Conservation (phyloP, 306 rosid genomes). For the Cucurbita maxima region DNA sequence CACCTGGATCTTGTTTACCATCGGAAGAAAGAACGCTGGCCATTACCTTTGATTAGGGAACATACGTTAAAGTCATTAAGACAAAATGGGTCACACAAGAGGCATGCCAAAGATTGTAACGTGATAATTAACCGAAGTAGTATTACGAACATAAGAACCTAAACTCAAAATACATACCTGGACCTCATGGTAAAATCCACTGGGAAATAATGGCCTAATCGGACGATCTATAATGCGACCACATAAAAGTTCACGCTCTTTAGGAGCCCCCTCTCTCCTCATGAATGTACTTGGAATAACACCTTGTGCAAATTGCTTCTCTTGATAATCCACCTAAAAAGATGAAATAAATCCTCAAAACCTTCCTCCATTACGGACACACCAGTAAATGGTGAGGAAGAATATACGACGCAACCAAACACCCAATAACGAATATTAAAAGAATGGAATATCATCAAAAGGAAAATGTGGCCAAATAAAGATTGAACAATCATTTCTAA, state of each 20-base stretch:
- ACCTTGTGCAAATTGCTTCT: slow-evolving; percentile 86
- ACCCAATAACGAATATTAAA: neutral
- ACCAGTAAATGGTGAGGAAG: neutral
- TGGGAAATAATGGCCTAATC: slow-evolving; percentile 75
- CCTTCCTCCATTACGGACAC: neutral
- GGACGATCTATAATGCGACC: slow-evolving; percentile 86
- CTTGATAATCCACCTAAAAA: slow-evolving; percentile 88
- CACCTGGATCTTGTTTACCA: slow-evolving; percentile 88
- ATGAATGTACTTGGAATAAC: slow-evolving; percentile 61
- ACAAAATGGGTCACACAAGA: neutral
- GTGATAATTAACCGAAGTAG: neutral
- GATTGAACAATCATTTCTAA: neutral
- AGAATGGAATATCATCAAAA: neutral
- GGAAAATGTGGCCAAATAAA: neutral
- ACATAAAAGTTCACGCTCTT: slow-evolving; percentile 83
- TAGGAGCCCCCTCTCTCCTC: slow-evolving; percentile 95
- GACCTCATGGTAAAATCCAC: slow-evolving; percentile 89
- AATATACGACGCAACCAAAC: neutral
- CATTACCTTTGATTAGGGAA: slow-evolving; percentile 37
- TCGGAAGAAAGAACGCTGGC: slow-evolving; percentile 89
- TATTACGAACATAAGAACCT: neutral
- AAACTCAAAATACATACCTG: slow-evolving; percentile 41
- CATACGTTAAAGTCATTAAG: neutral
- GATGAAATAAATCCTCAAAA: slow-evolving; percentile 6
- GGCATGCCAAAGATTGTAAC: neutral